Percentiles rank a stretch among this genome's conserved stretches.
Evolutionary conservation across 164 flowering plant genomes (phyloP).

Genomic region (Dillenia suffruticosa): DNA sequence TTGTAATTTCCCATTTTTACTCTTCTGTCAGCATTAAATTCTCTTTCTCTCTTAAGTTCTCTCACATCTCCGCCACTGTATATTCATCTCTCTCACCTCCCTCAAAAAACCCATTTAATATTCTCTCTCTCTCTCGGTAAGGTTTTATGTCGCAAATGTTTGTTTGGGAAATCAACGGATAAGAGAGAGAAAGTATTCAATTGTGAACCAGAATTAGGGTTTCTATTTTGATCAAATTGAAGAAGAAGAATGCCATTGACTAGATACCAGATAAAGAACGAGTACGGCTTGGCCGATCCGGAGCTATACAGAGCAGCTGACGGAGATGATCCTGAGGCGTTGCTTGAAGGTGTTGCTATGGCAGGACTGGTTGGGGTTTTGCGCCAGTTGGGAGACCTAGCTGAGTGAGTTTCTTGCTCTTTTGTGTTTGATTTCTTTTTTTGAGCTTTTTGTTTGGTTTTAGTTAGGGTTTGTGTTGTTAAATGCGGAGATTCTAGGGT

Average conservation of each 20-base stretch:
- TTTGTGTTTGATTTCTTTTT: not conserved
- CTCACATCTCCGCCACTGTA: conserved; percentile 2
- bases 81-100: too few species aligned
- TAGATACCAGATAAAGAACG: conserved; percentile 71
- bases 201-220: conserved; percentile 13
- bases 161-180: not conserved
- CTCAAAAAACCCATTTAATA: not conserved
- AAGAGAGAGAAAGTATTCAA: not conserved
- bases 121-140: conserved; percentile 12
- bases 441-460: not conserved
- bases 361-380: conserved; percentile 93
- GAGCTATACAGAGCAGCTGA: conserved; percentile 79
- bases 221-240: conserved; percentile 8
- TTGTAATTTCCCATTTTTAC: not conserved
- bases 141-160: conserved; percentile 16
- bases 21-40: not conserved
- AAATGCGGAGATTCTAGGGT: conserved; percentile 5
- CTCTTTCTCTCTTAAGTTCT: conserved; percentile 13
- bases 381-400: conserved; percentile 95
- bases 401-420: conserved; percentile 57
- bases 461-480: conserved; percentile 6
- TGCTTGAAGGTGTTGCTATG: conserved; percentile 97
- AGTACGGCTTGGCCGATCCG: conserved; percentile 89
- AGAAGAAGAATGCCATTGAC: conserved; percentile 63
- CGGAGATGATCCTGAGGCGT: conserved; percentile 92